Conservation (phyloP, 495 filamentous ascomycete species). For the Penicillium cosmopolitanum region DNA sequence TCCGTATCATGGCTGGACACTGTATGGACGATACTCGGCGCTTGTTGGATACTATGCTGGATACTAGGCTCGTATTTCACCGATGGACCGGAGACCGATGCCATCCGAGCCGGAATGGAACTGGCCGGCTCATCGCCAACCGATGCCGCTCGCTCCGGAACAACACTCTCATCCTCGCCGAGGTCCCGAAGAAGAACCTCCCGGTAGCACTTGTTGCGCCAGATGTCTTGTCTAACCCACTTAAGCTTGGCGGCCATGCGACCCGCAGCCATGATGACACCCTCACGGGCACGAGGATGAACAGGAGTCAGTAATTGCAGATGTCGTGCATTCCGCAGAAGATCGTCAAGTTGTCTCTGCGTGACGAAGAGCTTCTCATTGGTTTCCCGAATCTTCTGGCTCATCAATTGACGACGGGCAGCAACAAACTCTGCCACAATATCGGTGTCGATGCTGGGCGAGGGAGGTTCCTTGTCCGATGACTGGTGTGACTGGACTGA, state of each 20-base stretch:
- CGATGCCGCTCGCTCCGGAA: slow-evolving; percentile 16
- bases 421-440: slow-evolving; percentile 81
- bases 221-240: slow-evolving; percentile 91
- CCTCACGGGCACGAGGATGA: slow-evolving; percentile 81
- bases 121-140: slow-evolving; percentile 23
- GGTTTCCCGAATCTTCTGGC: slow-evolving; percentile 77
- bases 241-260: slow-evolving; percentile 87
- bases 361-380: slow-evolving; percentile 76
- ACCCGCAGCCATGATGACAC: slow-evolving; percentile 81
- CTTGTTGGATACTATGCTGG: slow-evolving; percentile 17
- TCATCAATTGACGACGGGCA: slow-evolving; percentile 80
- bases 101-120: slow-evolving; percentile 16
- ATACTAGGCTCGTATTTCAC: slow-evolving; percentile 24
- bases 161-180: slow-evolving; percentile 64
- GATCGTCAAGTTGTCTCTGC: slow-evolving; percentile 76
- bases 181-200: slow-evolving; percentile 86
- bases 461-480: slow-evolving; percentile 35
- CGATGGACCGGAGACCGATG: slow-evolving; percentile 29
- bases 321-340: slow-evolving; percentile 90
- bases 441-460: slow-evolving; percentile 73
- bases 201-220: slow-evolving; percentile 86
- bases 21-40: slow-evolving; percentile 26
- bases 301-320: slow-evolving; percentile 87
- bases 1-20: slow-evolving; percentile 24
- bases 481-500: slow-evolving; percentile 39